phyloP scores from a whole-genome alignment of 1,139 yeast species.

The Candida sp. region DNA sequence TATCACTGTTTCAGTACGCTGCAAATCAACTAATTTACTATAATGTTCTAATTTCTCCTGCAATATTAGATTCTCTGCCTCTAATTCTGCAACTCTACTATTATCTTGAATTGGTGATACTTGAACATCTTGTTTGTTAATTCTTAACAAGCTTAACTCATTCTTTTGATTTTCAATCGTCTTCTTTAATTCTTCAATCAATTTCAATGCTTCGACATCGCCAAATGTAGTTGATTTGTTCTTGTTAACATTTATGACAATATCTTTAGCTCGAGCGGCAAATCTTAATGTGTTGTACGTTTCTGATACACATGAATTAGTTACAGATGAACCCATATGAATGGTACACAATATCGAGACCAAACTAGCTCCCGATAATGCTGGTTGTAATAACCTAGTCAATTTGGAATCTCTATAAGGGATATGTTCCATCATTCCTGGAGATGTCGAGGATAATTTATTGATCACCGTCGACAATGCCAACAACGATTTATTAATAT shows the following conservation, averaged over 20 bases:
- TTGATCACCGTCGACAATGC: conserved; percentile 90
- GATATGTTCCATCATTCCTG: conserved; percentile 51
- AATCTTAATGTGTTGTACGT: conserved; percentile 85
- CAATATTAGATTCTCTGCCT: conserved; percentile 59
- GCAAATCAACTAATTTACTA: conserved; percentile 57
- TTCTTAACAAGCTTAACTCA: conserved; percentile 32
- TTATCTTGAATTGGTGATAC: conserved; percentile 4
- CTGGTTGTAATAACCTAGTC: conserved; percentile 86
- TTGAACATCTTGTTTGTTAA: conserved; percentile 1
- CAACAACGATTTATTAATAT: conserved; percentile 82
- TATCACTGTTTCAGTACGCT: conserved; percentile 51
- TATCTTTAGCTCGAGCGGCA: conserved; percentile 91
- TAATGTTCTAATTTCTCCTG: conserved; percentile 70
- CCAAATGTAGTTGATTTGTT: conserved; percentile 32
- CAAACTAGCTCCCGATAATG: conserved; percentile 81
- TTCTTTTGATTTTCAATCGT: conserved; percentile 43
- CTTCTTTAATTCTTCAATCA: conserved; percentile 44
- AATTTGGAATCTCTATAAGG: conserved; percentile 93
- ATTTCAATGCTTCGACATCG: conserved; percentile 39
- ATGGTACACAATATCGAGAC: conserved; percentile 90
- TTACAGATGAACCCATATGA: conserved; percentile 45
- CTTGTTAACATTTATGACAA: conserved; percentile 64
- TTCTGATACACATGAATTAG: conserved; percentile 56
- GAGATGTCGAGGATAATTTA: conserved; percentile 50
- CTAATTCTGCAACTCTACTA: conserved; percentile 37